These are phyloP conservation scores for Cryptococcus sp. DNA, from an alignment of 1,284 basidiomycete genomes.

Conservation along the genomic window DNA sequence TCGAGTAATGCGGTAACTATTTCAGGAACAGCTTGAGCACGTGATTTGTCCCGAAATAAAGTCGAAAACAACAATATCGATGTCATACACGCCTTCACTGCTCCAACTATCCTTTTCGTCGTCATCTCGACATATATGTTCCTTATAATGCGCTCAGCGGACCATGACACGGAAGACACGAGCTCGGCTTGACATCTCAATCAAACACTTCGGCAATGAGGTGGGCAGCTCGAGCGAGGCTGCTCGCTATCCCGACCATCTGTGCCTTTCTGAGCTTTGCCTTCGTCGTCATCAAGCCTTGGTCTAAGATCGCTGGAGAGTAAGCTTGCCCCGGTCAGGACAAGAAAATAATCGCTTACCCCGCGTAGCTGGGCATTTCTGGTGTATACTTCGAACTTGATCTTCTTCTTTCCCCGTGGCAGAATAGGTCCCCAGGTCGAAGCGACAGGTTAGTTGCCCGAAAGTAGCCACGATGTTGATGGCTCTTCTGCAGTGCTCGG, in stretches of 20 bases:
- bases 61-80: too few relatives aligned
- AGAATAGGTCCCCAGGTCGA: constrained; percentile 47
- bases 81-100: too few relatives aligned
- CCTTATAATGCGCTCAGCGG: too few relatives aligned
- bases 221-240: constrained; percentile 12
- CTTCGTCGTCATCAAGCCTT: constrained; percentile 37
- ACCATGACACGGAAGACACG: too few relatives aligned
- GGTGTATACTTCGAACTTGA: constrained; percentile 43
- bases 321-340: constrained; percentile 8
- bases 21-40: too few relatives aligned
- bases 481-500: constrained; percentile 29
- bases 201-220: constrained; percentile 1
- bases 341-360: constrained; percentile 5
- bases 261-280: constrained; percentile 43
- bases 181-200: background rate
- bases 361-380: constrained; percentile 49
- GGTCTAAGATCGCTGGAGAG: constrained; percentile 38
- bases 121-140: too few relatives aligned
- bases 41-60: too few relatives aligned
- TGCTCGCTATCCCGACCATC: constrained; percentile 33
- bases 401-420: constrained; percentile 53
- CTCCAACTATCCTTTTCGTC: too few relatives aligned
- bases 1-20: too few relatives aligned
- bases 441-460: constrained; percentile 34
- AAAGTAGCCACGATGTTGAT: background rate